These are phyloP conservation scores for Curvularia lunata DNA, from an alignment of 2,329 filamentous ascomycete species.

Conservation along the genomic window DNA sequence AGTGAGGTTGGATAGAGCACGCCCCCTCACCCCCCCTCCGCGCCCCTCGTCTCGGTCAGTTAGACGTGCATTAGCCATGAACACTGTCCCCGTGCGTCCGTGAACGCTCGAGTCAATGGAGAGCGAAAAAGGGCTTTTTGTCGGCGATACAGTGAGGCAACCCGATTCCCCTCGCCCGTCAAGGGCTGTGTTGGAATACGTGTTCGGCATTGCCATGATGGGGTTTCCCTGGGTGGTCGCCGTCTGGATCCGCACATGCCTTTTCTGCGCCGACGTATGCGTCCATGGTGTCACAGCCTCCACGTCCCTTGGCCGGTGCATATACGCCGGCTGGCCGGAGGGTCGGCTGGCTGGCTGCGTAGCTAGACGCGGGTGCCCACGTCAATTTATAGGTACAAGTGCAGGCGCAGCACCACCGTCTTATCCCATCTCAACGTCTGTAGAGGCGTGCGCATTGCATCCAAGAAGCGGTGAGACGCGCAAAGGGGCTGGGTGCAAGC, in stretches of 20 bases:
- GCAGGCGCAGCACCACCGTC: conserved; percentile 23
- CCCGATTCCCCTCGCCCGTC: conserved; percentile 8
- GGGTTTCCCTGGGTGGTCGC: conserved; percentile 27
- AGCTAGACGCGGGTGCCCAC: conserved; percentile 23
- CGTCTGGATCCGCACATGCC: conserved; percentile 34
- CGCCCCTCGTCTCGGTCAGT: conserved; percentile 14
- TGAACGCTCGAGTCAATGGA: conserved; percentile 29
- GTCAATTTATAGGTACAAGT: conserved; percentile 22
- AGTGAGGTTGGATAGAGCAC: conserved; percentile 37
- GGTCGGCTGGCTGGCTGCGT: conserved; percentile 14
- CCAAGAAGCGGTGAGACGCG: conserved; percentile 45
- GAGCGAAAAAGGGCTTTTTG: conserved; percentile 24
- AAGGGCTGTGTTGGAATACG: conserved; percentile 29
- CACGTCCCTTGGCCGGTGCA: conserved; percentile 33
- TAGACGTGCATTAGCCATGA: conserved; percentile 45
- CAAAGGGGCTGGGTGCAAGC: conserved; percentile 13
- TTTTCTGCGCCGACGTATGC: conserved; percentile 12
- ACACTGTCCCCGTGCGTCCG: conserved; percentile 45
- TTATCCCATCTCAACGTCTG: conserved; percentile 31
- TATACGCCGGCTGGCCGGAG: background rate
- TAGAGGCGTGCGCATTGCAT: conserved; percentile 25
- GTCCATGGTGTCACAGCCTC: conserved; percentile 5
- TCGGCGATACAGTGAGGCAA: conserved; percentile 18
- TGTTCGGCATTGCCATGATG: conserved; percentile 41
- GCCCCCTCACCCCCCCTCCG: conserved; percentile 20